Percentiles rank a stretch among this genome's conserved stretches.
Evolutionary conservation across 441 rosid genomes (phyloP).

Genomic region (Adansonia madagascariensis): DNA sequence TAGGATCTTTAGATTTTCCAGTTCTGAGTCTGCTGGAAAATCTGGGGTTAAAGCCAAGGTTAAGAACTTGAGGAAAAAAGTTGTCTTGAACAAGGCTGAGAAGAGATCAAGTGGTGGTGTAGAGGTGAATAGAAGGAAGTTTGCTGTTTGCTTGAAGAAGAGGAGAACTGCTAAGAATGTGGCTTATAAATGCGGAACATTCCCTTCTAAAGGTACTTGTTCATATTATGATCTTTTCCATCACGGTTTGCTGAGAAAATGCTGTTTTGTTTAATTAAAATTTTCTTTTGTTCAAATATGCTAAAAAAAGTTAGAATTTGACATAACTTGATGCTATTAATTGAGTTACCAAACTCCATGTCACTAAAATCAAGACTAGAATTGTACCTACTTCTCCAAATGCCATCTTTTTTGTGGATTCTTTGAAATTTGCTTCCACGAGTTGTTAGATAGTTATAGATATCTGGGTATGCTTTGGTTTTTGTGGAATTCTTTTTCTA

Average conservation of each 20-base stretch:
- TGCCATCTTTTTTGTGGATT: neutral
- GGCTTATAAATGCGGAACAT: slow-evolving; percentile 44
- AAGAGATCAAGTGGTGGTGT: slow-evolving; percentile 43
- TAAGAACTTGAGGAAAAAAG: slow-evolving; percentile 40
- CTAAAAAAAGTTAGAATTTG: neutral
- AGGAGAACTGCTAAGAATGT: slow-evolving; percentile 52
- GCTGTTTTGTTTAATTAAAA: neutral
- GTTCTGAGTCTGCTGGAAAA: slow-evolving; percentile 49
- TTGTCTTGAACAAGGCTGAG: slow-evolving; percentile 34
- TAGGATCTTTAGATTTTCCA: slow-evolving; percentile 72
- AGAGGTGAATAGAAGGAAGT: slow-evolving; percentile 37
- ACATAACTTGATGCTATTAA: neutral
- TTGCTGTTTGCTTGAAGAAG: slow-evolving; percentile 58
- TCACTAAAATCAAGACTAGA: neutral
- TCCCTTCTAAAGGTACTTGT: slow-evolving; percentile 41
- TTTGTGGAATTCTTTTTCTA: neutral
- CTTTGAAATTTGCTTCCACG: neutral
- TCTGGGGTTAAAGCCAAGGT: slow-evolving; percentile 33
- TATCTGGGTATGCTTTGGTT: slow-evolving; percentile 7
- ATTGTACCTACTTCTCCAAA: neutral
- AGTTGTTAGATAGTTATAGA: neutral
- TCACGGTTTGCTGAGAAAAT: slow-evolving; percentile 20
- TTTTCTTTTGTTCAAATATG: neutral
- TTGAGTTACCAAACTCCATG: neutral
- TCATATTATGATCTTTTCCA: neutral